These are phyloP conservation scores for Dittrichia graveolens DNA, from an alignment of 129 eudicot species.

Conservation along the genomic window DNA sequence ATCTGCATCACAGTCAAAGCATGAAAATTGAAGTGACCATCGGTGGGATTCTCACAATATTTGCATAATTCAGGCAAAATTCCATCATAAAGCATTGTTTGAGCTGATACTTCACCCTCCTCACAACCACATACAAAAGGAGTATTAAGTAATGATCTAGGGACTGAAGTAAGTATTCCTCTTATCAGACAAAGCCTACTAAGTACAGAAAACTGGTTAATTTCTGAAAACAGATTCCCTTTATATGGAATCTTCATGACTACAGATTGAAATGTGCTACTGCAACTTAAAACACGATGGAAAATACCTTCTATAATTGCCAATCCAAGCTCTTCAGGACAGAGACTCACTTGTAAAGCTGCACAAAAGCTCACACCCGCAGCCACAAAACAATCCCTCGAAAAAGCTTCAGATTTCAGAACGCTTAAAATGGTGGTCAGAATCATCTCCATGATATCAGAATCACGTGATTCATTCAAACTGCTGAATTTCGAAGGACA, in stretches of 20 bases:
- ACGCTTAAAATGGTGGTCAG: conserved; percentile 51
- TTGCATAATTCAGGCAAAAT: conserved; percentile 88
- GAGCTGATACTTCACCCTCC: conserved; percentile 24
- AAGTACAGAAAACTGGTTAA: conserved; percentile 50
- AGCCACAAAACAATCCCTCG: conserved; percentile 95
- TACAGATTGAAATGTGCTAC: conserved; percentile 27
- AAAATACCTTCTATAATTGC: conserved; percentile 68
- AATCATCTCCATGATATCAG: conserved; percentile 54
- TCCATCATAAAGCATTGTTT: conserved; percentile 78
- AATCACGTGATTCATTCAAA: conserved; percentile 22
- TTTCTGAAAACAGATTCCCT: conserved; percentile 62
- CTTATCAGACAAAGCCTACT: conserved; percentile 90
- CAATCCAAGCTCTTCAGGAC: conserved; percentile 79
- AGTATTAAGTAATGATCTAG: conserved; percentile 75
- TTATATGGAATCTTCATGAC: conserved; percentile 51
- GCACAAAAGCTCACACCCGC: conserved; percentile 98
- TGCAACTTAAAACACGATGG: conserved; percentile 29
- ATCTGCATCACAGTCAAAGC: conserved; percentile 95
- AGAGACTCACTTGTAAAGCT: conserved; percentile 77
- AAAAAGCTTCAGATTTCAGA: conserved; percentile 69
- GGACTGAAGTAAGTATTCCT: conserved; percentile 84
- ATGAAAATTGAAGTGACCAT: conserved; percentile 94
- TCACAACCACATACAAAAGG: conserved; percentile 40
- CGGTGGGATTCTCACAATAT: conserved; percentile 83
- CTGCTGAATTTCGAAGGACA: conserved; percentile 59